Conservation (phyloP, 495 filamentous ascomycete species). For the Neurospora cerealis region DNA sequence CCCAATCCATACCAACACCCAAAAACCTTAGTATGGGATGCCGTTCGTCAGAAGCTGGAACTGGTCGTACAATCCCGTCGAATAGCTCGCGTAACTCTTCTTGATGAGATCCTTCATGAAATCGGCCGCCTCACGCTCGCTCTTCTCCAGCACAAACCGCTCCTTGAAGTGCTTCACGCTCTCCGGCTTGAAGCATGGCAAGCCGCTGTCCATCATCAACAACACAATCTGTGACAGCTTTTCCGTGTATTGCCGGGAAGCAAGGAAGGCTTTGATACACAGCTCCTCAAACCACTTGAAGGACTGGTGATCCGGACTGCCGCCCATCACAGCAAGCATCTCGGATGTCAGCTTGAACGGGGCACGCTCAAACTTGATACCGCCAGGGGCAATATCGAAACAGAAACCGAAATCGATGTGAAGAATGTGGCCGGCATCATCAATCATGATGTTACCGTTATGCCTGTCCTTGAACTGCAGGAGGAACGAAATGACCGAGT, state of each 20-base stretch:
- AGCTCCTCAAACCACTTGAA: slow-evolving; percentile 97
- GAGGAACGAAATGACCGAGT: slow-evolving; percentile 94
- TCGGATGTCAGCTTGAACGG: slow-evolving; percentile 97
- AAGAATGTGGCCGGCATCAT: slow-evolving; percentile 92
- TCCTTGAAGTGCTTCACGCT: slow-evolving; percentile 87
- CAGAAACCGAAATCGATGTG: slow-evolving; percentile 99
- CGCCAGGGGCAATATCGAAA: slow-evolving; percentile 96
- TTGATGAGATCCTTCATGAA: slow-evolving; percentile 81
- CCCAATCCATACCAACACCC: not conserved
- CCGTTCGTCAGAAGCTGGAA: slow-evolving; percentile 97
- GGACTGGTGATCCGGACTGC: slow-evolving; percentile 68
- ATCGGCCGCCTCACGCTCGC: slow-evolving; percentile 87
- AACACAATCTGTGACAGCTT: slow-evolving; percentile 83
- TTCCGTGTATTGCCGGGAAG: slow-evolving; percentile 73
- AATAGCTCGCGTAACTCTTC: slow-evolving; percentile 79
- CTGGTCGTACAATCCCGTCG: slow-evolving; percentile 89
- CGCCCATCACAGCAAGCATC: slow-evolving; percentile 98
- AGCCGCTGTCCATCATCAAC: slow-evolving; percentile 89
- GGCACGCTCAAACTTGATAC: slow-evolving; percentile 91
- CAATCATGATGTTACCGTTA: slow-evolving; percentile 99
- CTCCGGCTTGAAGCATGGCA: slow-evolving; percentile 98
- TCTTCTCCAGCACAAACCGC: slow-evolving; percentile 87
- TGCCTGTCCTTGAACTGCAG: slow-evolving; percentile 98
- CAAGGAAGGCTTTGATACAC: slow-evolving; percentile 90
- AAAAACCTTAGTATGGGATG: slow-evolving; percentile 60